phyloP scores from a whole-genome alignment of 352 stramenopile genomes.

The Globisporangium okanoganense region DNA sequence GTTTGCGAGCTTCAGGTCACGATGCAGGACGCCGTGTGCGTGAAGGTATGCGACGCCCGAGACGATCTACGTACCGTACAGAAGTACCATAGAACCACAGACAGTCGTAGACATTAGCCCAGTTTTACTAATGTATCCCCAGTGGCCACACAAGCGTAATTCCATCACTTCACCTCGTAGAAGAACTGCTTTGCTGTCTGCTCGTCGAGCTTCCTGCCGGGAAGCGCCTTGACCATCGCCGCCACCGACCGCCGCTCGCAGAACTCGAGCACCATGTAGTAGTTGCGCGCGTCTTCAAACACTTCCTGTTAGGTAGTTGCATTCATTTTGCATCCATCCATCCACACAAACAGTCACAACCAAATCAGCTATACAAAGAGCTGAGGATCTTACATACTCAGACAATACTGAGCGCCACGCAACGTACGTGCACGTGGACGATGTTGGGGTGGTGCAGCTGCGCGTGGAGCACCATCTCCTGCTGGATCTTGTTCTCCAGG shows the following conservation, averaged over 20 bases:
- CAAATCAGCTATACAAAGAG: not conserved
- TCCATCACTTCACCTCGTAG: conserved; percentile 46
- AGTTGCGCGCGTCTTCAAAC: conserved; percentile 75
- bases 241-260: conserved; percentile 54
- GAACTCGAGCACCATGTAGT: conserved; percentile 72
- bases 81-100: not conserved
- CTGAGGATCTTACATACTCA: not conserved
- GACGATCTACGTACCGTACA: conserved; percentile 76
- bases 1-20: conserved; percentile 98
- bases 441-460: conserved; percentile 98
- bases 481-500: conserved; percentile 52
- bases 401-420: conserved; percentile 11
- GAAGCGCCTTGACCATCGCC: conserved; percentile 30
- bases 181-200: conserved; percentile 43
- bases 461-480: conserved; percentile 70
- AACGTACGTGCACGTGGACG: conserved; percentile 88
- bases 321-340: no score
- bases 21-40: conserved; percentile 98
- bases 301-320: conserved; percentile 22
- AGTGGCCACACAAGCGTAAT: conserved; percentile 22
- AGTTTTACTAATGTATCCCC: not conserved
- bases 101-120: not conserved
- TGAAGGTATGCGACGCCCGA: conserved; percentile 99
- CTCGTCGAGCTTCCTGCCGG: conserved; percentile 38
- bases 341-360: not conserved